Conservation (phyloP, 2,329 filamentous ascomycete genomes). For the Colletotrichum chrysophilum region DNA sequence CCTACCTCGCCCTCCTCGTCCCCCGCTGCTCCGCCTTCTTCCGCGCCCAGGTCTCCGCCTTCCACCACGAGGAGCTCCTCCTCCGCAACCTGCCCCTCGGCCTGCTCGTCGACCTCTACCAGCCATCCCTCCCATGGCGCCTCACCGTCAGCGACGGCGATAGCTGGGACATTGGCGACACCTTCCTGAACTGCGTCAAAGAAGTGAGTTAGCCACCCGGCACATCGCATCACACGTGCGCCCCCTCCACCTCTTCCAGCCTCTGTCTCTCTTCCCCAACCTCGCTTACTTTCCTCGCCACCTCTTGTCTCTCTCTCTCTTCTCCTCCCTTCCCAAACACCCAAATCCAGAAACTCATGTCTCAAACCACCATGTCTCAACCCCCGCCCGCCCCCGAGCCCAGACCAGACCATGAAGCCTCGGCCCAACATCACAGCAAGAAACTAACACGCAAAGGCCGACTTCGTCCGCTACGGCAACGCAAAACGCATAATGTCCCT, state of each 20-base stretch:
- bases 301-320: background rate
- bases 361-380: background rate
- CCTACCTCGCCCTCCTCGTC: constrained; percentile 63
- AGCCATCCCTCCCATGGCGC: constrained; percentile 58
- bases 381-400: background rate
- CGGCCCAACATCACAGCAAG: too few relatives aligned
- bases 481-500: constrained; percentile 90
- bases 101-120: constrained; percentile 62
- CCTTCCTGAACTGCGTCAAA: constrained; percentile 69
- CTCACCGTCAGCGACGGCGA: constrained; percentile 59
- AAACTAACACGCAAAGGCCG: constrained; percentile 54
- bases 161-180: constrained; percentile 66
- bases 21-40: constrained; percentile 61
- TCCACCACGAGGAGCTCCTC: constrained; percentile 61
- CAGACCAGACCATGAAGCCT: background rate
- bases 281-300: background rate
- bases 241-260: background rate
- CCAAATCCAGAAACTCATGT: background rate
- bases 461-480: constrained; percentile 86
- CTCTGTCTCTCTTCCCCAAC: background rate
- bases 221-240: background rate
- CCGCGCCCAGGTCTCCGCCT: constrained; percentile 59
- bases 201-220: constrained; percentile 47
- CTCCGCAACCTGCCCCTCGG: constrained; percentile 59
- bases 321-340: background rate